Evolutionary conservation across 257 asterid species (phyloP), one percentile per base, ranked within the genome.

Genomic region (Solanum phureja): DNA sequence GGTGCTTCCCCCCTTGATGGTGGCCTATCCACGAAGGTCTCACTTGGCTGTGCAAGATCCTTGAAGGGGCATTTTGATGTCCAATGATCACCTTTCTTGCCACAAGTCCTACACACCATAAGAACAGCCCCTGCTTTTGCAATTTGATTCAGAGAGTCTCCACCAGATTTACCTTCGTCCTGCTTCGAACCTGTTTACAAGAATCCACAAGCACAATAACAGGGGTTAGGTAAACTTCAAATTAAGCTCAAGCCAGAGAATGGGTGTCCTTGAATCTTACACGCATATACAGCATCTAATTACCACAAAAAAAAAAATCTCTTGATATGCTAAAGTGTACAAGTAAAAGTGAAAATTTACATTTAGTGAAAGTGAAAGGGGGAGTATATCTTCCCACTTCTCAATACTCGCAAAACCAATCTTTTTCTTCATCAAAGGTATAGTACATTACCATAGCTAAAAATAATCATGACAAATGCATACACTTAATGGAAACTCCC

Each of bases 11-110:
- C 98, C 0, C 94, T 83, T 4, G 92, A 46, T 14, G 92, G 92
- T 14, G 98, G 97, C 93, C 93, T 94, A 84, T 96, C 99, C 31
- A 89, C 68, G 40, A 94, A 92, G 37, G 84, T 88, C 58, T 94
- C 98, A 11, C 74, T 91, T 82, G 93, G 98, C 76, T 89, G 92
- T 84, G 98, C 89, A 40, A 96, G 97, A 88, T 96, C 99, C 95
- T 96, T 95, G 98, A 93, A 93, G 7, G 99, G 99, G 87, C 99
- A 96, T 90, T 94, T 93, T 37, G 98, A 93, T 72, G 99, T 94
- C 99, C 98, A 95, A 93, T 96, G 99, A 66, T 94, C 99, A 88
- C 99, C 99, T 89, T 96, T 96, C 94, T 95, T 96, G 27, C 95
- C 95, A 60, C 99, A 95, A 13, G 98, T 92, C 84, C 98, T 92